A percentile compares a stretch with the other conserved stretches of the same genome.
phyloP scores from a whole-genome alignment of 805 yeast species.

The Spathaspora girioi region DNA sequence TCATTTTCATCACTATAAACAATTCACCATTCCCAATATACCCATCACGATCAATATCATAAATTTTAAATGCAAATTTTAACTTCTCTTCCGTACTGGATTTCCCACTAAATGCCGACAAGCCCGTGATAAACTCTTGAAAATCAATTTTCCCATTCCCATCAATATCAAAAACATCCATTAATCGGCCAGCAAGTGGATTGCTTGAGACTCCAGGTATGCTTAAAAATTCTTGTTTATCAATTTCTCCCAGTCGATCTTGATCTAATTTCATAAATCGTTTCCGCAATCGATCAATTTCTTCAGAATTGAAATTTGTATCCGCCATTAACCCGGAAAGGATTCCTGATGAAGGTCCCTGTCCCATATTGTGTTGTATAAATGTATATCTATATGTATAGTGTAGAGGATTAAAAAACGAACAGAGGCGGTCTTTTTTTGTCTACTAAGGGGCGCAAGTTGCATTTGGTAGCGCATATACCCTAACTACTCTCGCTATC shows the following conservation, averaged over 20 bases:
- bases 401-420: no score
- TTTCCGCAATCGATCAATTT: constrained; percentile 84
- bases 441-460: no score
- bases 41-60: constrained; percentile 95
- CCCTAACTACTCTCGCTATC: background rate
- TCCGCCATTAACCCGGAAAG: constrained; percentile 75
- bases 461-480: background rate
- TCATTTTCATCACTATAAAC: constrained; percentile 85
- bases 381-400: no score
- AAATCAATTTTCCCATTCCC: constrained; percentile 92
- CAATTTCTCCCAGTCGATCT: constrained; percentile 90
- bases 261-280: constrained; percentile 93
- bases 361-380: constrained; percentile 46
- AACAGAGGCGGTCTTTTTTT: no score
- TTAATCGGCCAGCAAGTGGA: constrained; percentile 83
- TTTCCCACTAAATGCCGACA: constrained; percentile 83
- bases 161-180: constrained; percentile 93
- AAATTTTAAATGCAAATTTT: constrained; percentile 85
- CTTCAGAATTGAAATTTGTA: constrained; percentile 84
- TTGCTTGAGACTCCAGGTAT: constrained; percentile 91
- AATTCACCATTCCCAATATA: constrained; percentile 93
- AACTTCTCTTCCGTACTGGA: constrained; percentile 79
- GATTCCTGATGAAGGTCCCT: constrained; percentile 51
- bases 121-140: constrained; percentile 85
- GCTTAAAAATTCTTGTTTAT: constrained; percentile 81